Evolutionary conservation across 306 rosid species (phyloP), one percentile per base, ranked within the genome.

Genomic region (Cucurbita moschata): DNA sequence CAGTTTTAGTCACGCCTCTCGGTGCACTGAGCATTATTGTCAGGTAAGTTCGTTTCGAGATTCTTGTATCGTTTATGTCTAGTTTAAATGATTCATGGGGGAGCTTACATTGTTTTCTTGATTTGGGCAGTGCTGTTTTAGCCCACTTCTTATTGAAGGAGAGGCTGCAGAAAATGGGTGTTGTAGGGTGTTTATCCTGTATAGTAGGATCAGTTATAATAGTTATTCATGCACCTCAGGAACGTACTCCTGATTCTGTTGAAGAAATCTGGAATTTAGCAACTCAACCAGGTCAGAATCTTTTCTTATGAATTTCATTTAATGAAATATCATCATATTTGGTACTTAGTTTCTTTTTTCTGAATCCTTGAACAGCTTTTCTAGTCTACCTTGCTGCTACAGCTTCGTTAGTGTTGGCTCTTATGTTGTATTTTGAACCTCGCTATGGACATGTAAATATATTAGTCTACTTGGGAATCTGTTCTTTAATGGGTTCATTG

Each of bases 171-270:
- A 89, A 85, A 81, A 86, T 94, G 97, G 97, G 96, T 50, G 76
- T 90, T 59, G 79, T 94, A 82, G 98, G 98, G 64, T 90, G 98
- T 69, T 44, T 90, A 44, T 86, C 95, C 65, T 90, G 97, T 79
- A 84, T 94, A 35, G 97, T 89, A 65, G 98, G 97, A 78, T 94
- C 97, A 8, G 80, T 91, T 54, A 83, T 94, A 68, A 94, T 91
- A 73, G 98, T 94, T 70, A 85, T 94, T 72, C 98, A 94, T 85
- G 96, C 98, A 67, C 98, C 98, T 62, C 89, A 89, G 76, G 97
- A 94, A 83, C 94, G 76, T 39, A 83, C 84, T 19, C 96, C 85
- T 35, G 80, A 42, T 79, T 90, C 95, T 73, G 89, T 94, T 37
- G 83, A 81, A 85, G 96, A 94, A 85, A 80, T 94, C 68, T 90